Conservation (phyloP, 495 filamentous ascomycete species). For the Cladorrhinum samala region DNA sequence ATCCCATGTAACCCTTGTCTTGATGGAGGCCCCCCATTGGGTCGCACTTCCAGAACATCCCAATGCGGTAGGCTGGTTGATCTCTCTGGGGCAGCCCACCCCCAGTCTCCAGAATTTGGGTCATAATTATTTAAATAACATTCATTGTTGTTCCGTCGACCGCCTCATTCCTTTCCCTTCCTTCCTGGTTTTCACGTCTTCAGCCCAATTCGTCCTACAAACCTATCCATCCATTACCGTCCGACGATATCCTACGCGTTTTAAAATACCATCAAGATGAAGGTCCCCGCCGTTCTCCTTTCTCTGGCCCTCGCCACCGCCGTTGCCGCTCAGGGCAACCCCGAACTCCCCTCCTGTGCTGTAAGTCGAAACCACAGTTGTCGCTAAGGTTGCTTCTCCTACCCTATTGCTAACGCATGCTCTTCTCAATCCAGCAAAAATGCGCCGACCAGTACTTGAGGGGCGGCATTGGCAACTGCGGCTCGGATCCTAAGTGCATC, state of each 20-base stretch:
- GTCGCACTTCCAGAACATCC: not conserved
- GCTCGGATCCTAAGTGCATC: slow-evolving; percentile 59
- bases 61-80: slow-evolving; percentile 1
- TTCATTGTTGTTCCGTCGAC: too few relatives aligned
- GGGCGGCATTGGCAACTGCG: slow-evolving; percentile 48
- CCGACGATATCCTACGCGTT: not conserved
- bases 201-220: not conserved
- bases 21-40: not conserved
- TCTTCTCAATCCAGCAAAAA: slow-evolving; percentile 33
- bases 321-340: slow-evolving; percentile 35
- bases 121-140: too few relatives aligned
- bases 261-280: slow-evolving; percentile 34
- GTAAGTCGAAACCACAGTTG: slow-evolving; percentile 27
- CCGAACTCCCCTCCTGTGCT: slow-evolving; percentile 49
- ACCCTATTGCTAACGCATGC: slow-evolving; percentile 1
- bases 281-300: slow-evolving; percentile 26
- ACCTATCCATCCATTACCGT: not conserved
- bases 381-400: not conserved
- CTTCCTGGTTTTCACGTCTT: slow-evolving; percentile 1
- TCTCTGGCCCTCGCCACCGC: slow-evolving; percentile 24
- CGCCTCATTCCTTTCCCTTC: not conserved
- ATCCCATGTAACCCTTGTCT: slow-evolving; percentile 1
- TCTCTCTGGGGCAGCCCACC: too few relatives aligned
- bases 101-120: too few relatives aligned
- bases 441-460: slow-evolving; percentile 48